These are phyloP conservation scores for Aurinia saxatilis DNA, from an alignment of 345 rosid genomes.

Conservation along the genomic window DNA sequence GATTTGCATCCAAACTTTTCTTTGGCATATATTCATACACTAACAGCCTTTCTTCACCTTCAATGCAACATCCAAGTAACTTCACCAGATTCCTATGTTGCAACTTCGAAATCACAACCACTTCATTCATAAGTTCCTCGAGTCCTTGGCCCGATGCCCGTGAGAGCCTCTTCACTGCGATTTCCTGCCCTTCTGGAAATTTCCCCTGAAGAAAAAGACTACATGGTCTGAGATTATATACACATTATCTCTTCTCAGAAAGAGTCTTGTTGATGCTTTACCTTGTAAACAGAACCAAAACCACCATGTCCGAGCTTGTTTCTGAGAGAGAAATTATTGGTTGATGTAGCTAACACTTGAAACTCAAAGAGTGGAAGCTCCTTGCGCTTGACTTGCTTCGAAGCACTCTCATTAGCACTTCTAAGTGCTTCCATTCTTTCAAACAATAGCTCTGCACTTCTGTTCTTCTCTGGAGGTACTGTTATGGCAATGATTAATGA, in stretches of 20 bases:
- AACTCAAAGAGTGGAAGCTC: constrained; percentile 34
- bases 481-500: background rate
- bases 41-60: background rate
- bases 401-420: constrained; percentile 17
- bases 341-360: constrained; percentile 18
- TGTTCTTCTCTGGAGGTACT: constrained; percentile 4
- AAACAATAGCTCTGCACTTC: constrained; percentile 22
- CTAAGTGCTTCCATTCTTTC: constrained; percentile 25
- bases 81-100: background rate
- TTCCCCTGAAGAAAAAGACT: background rate
- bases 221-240: too few species aligned
- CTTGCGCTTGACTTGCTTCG: constrained; percentile 32
- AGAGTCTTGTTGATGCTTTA: constrained; percentile 5
- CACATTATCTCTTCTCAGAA: too few species aligned
- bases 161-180: background rate
- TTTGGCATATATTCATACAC: background rate
- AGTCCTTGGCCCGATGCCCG: background rate
- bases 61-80: background rate
- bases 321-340: background rate
- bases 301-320: background rate
- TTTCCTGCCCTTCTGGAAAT: background rate
- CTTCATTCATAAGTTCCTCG: background rate
- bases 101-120: background rate
- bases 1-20: background rate
- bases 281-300: background rate